These are phyloP conservation scores for Microbotryum scabiosae DNA, from an alignment of 1,284 basidiomycete genomes.

Conservation along the genomic window DNA sequence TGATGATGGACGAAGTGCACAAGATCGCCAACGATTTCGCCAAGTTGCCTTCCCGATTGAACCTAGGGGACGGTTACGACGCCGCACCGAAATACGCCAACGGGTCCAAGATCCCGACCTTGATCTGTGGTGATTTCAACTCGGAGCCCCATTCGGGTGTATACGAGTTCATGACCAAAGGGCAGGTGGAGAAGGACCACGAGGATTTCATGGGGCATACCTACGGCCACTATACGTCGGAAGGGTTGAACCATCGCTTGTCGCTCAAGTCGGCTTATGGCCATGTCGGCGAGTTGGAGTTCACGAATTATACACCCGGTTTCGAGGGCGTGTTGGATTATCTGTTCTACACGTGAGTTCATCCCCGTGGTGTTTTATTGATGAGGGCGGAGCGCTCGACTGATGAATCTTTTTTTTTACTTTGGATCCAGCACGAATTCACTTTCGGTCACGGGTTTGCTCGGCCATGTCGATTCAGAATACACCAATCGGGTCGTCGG, in stretches of 20 bases:
- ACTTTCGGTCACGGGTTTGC: conserved; percentile 71
- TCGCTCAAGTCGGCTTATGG: conserved; percentile 78
- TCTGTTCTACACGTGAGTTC: conserved; percentile 66
- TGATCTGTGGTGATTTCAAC: conserved; percentile 94
- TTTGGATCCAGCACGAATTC: conserved; percentile 46
- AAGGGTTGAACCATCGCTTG: conserved; percentile 72
- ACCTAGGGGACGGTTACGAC: conserved; percentile 39
- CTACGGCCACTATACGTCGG: conserved; percentile 88
- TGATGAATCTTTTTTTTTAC: too few relatives aligned
- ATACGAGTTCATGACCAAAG: conserved; percentile 79
- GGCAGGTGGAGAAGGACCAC: conserved; percentile 59
- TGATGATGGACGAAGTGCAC: conserved; percentile 87
- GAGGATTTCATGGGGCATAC: conserved; percentile 85
- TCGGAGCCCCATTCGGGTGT: conserved; percentile 79
- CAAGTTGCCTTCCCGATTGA: conserved; percentile 62
- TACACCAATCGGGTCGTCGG: conserved; percentile 90
- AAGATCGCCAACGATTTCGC: conserved; percentile 80
- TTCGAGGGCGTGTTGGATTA: conserved; percentile 68
- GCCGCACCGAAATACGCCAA: conserved; percentile 60
- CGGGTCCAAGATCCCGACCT: conserved; percentile 78
- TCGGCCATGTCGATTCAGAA: conserved; percentile 75
- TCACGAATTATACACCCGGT: conserved; percentile 83
- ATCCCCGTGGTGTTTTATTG: too few relatives aligned
- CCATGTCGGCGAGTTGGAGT: conserved; percentile 48
- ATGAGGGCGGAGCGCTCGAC: too few relatives aligned